phyloP scores from a whole-genome alignment of 73 alveolate species.

The Blepharisma stoltei region DNA sequence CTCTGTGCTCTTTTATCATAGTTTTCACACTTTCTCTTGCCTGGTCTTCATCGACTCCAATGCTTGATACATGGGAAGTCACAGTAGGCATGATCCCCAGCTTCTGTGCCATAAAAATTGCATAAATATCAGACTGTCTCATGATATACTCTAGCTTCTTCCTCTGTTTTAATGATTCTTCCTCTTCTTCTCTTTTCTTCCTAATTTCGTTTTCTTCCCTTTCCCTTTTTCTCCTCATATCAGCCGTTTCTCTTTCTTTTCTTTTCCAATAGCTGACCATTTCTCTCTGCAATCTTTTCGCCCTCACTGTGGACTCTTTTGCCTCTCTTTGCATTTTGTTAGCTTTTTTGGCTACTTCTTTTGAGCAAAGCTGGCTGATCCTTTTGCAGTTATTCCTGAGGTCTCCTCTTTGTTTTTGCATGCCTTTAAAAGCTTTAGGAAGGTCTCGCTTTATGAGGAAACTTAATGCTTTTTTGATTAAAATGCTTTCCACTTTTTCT shows the following conservation, averaged over 20 bases:
- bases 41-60: slow-evolving; percentile 82
- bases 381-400: slow-evolving; percentile 82
- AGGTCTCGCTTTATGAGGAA: slow-evolving; percentile 78
- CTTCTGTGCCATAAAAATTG: slow-evolving; percentile 96
- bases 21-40: slow-evolving; percentile 81
- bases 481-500: slow-evolving; percentile 21
- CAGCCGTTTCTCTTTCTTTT: slow-evolving; percentile 96
- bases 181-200: slow-evolving; percentile 94
- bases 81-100: slow-evolving; percentile 86
- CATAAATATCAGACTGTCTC: slow-evolving; percentile 95
- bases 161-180: slow-evolving; percentile 88
- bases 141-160: slow-evolving; percentile 94
- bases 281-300: slow-evolving; percentile 91
- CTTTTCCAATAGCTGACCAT: slow-evolving; percentile 90
- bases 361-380: slow-evolving; percentile 69
- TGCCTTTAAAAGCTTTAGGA: slow-evolving; percentile 74
- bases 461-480: slow-evolving; percentile 51
- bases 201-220: slow-evolving; percentile 89
- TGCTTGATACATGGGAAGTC: slow-evolving; percentile 41
- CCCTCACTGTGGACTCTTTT: slow-evolving; percentile 83
- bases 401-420: slow-evolving; percentile 81
- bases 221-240: slow-evolving; percentile 91
- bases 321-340: slow-evolving; percentile 78
- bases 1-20: slow-evolving; percentile 78
- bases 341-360: slow-evolving; percentile 93